phyloP scores from a whole-genome alignment of 2,329 filamentous ascomycete genomes.

The Aspergillus neoniger region DNA sequence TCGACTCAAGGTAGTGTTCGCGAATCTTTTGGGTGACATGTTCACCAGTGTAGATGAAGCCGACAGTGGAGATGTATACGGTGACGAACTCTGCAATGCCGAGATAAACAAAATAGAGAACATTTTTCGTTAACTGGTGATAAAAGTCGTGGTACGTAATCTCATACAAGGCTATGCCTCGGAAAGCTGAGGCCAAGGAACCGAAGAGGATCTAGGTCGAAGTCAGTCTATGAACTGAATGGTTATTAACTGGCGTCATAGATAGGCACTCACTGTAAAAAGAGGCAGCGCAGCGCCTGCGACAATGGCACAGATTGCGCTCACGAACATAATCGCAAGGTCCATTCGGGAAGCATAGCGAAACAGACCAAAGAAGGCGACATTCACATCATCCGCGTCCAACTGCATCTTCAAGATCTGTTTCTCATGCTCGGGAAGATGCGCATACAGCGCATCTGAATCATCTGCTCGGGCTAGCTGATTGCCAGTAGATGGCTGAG shows the following conservation, averaged over 20 bases:
- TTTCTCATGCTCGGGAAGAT: conserved; percentile 67
- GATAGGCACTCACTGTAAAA: conserved; percentile 63
- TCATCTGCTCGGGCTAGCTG: conserved; percentile 31
- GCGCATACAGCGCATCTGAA: conserved; percentile 57
- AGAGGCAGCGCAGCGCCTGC: conserved; percentile 74
- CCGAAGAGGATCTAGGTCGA: conserved; percentile 67
- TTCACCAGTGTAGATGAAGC: conserved; percentile 86
- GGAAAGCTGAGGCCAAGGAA: conserved; percentile 71
- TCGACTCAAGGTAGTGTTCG: conserved; percentile 79
- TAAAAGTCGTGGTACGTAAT: conserved; percentile 60
- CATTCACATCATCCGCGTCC: conserved; percentile 62
- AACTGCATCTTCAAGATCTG: conserved; percentile 69
- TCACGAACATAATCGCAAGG: conserved; percentile 62
- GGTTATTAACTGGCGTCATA: neutral
- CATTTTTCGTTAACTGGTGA: conserved; percentile 60
- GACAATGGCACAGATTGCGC: conserved; percentile 65
- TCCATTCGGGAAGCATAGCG: conserved; percentile 70
- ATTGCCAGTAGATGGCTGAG: conserved; percentile 10
- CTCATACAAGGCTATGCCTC: conserved; percentile 58
- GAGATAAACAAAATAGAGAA: conserved; percentile 84
- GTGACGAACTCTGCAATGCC: conserved; percentile 77
- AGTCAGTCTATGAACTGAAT: neutral
- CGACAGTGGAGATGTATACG: conserved; percentile 77
- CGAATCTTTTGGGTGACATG: conserved; percentile 77
- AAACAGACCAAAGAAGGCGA: conserved; percentile 67